A percentile compares a stretch with the other conserved stretches of the same genome.
phyloP scores from a whole-genome alignment of 2,329 filamentous ascomycete genomes.

The Ophioceras dolichostomum region DNA sequence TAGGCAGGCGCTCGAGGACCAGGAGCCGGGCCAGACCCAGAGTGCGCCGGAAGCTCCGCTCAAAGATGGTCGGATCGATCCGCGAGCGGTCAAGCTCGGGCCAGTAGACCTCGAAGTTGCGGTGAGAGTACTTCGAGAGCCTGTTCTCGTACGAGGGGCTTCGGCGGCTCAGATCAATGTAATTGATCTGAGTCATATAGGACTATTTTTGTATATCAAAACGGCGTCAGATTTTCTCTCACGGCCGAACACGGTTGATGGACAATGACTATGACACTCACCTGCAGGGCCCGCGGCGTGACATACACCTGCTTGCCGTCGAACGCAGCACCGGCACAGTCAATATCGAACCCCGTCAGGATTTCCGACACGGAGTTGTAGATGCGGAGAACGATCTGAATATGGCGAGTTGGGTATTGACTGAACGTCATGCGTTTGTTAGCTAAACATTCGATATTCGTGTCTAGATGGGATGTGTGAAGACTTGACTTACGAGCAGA shows the following conservation, averaged over 20 bases:
- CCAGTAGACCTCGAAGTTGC: slow-evolving; percentile 80
- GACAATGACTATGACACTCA: too few relatives aligned
- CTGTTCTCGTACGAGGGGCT: slow-evolving; percentile 83
- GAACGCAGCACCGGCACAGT: slow-evolving; percentile 71
- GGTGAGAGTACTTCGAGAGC: slow-evolving; percentile 71
- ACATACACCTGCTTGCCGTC: slow-evolving; percentile 71
- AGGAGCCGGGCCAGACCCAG: slow-evolving; percentile 68
- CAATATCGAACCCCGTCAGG: slow-evolving; percentile 78
- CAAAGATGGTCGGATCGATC: slow-evolving; percentile 77
- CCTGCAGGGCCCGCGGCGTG: slow-evolving; percentile 63
- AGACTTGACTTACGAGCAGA: too few relatives aligned
- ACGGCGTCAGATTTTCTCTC: too few relatives aligned
- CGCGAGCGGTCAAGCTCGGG: slow-evolving; percentile 59
- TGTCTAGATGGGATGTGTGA: too few relatives aligned
- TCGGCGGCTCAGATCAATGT: slow-evolving; percentile 64
- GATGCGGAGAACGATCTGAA: slow-evolving; percentile 67
- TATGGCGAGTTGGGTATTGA: slow-evolving; percentile 60
- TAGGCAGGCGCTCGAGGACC: slow-evolving; percentile 68
- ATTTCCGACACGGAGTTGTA: slow-evolving; percentile 80
- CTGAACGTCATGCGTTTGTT: too few relatives aligned
- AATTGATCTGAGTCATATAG: slow-evolving; percentile 74
- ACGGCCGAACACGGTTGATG: too few relatives aligned
- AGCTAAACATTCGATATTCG: too few relatives aligned
- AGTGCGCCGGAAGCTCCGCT: slow-evolving; percentile 65
- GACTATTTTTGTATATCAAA: too few relatives aligned